Conservation (phyloP, 768 basidiomycete genomes). For the Termitomyces sp. region DNA sequence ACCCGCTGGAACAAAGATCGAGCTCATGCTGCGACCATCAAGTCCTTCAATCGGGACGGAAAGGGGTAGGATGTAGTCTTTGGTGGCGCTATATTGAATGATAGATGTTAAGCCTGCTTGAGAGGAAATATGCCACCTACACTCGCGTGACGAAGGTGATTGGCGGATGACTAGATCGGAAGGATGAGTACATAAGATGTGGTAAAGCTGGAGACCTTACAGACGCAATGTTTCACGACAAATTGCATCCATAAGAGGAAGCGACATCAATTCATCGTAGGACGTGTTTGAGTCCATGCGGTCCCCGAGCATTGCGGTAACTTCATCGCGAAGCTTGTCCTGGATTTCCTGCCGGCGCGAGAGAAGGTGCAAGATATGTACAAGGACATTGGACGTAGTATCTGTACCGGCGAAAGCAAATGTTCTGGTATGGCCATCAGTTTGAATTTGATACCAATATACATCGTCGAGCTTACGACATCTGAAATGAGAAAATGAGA, state of each 20-base stretch:
- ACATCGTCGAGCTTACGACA: constrained; percentile 8
- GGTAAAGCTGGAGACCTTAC: constrained; percentile 15
- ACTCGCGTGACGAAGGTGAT: constrained; percentile 11
- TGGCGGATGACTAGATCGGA: constrained; percentile 11
- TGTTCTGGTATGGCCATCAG: constrained; percentile 10
- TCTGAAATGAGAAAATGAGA: not conserved
- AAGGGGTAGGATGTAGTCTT: constrained; percentile 37
- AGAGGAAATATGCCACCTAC: constrained; percentile 3
- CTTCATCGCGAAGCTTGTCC: constrained; percentile 29
- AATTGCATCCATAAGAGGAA: constrained; percentile 32
- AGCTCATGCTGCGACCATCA: constrained; percentile 29
- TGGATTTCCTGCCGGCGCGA: constrained; percentile 23
- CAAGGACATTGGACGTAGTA: constrained; percentile 36
- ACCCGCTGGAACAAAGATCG: constrained; percentile 31
- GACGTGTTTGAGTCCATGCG: constrained; percentile 24
- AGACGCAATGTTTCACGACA: constrained; percentile 33
- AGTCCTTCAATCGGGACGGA: constrained; percentile 27
- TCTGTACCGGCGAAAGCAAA: constrained; percentile 34
- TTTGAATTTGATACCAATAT: not conserved
- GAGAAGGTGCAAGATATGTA: constrained; percentile 29
- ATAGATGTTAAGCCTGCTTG: not conserved
- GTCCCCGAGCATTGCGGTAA: constrained; percentile 18
- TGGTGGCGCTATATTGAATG: constrained; percentile 20
- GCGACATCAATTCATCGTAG: constrained; percentile 30
- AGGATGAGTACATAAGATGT: not conserved